A percentile compares a stretch with the other conserved stretches of the same genome.
Evolutionary conservation across 2,329 filamentous ascomycete species (phyloP).

Genomic region (Stagonosporopsis tanaceti): DNA sequence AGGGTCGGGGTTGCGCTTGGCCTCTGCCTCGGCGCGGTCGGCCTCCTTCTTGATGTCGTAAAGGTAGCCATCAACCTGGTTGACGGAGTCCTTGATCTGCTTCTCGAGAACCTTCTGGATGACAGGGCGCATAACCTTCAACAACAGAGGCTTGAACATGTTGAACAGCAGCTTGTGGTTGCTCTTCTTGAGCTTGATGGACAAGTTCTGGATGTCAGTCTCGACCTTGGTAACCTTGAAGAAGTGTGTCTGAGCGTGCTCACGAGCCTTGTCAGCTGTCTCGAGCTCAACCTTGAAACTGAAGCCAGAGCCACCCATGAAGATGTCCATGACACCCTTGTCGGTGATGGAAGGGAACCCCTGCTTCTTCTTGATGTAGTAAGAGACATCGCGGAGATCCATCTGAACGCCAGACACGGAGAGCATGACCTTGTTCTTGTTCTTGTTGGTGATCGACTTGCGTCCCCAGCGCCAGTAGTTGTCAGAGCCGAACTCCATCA

Average conservation of each 20-base stretch:
- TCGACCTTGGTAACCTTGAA: slow-evolving; percentile 94
- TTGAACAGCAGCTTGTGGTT: slow-evolving; percentile 91
- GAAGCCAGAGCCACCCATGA: slow-evolving; percentile 85
- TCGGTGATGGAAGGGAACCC: slow-evolving; percentile 91
- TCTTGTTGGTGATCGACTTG: slow-evolving; percentile 82
- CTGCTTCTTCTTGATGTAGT: slow-evolving; percentile 93
- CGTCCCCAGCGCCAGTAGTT: slow-evolving; percentile 96
- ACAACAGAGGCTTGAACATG: slow-evolving; percentile 84
- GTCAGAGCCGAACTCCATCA: slow-evolving; percentile 86
- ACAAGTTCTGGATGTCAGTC: slow-evolving; percentile 80
- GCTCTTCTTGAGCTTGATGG: slow-evolving; percentile 91
- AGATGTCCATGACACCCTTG: slow-evolving; percentile 85
- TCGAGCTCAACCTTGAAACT: slow-evolving; percentile 91
- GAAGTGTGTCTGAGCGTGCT: slow-evolving; percentile 77
- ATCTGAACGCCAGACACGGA: slow-evolving; percentile 90
- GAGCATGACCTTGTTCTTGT: slow-evolving; percentile 84
- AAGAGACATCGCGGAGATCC: slow-evolving; percentile 80
- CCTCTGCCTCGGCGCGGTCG: slow-evolving; percentile 72
- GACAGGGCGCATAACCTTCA: slow-evolving; percentile 83
- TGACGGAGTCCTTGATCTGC: slow-evolving; percentile 83
- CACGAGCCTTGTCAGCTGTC: slow-evolving; percentile 69
- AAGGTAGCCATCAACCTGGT: slow-evolving; percentile 74
- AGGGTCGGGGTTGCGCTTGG: slow-evolving; percentile 69
- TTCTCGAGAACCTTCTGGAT: slow-evolving; percentile 90
- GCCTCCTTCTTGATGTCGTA: slow-evolving; percentile 86